Evolutionary conservation across 805 yeast genomes (phyloP).

Genomic region (Wickerhamiella kurtzmanii): DNA sequence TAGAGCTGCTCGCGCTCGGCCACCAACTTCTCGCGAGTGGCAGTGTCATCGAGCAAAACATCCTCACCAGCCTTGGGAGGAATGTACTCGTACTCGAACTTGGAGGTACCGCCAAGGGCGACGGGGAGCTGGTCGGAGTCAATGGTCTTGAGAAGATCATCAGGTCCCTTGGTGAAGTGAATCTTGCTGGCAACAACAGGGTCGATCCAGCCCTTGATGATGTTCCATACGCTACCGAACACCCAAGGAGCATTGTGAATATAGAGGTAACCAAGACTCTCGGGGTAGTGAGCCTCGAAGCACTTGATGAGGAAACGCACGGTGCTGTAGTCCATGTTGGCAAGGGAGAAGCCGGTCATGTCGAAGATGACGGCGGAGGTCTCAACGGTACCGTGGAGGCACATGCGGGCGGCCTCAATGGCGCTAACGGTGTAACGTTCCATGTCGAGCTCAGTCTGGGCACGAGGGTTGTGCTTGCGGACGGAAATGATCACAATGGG

Average conservation of each 20-base stretch:
- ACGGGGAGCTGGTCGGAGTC: conserved; percentile 48
- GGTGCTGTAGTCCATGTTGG: conserved; percentile 86
- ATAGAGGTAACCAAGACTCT: conserved; percentile 68
- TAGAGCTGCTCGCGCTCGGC: conserved; percentile 43
- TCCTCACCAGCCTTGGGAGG: conserved; percentile 51
- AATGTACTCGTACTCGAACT: conserved; percentile 43
- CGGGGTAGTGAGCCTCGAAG: conserved; percentile 95
- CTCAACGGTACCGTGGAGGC: conserved; percentile 61
- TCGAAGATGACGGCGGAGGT: conserved; percentile 79
- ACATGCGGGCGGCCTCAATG: conserved; percentile 72
- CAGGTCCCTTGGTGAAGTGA: conserved; percentile 56
- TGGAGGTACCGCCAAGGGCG: conserved; percentile 62
- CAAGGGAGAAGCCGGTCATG: conserved; percentile 68
- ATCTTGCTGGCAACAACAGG: conserved; percentile 93
- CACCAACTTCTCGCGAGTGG: conserved; percentile 32
- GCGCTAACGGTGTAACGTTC: conserved; percentile 60
- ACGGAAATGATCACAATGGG: conserved; percentile 79
- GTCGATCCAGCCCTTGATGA: conserved; percentile 86
- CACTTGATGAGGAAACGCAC: conserved; percentile 80
- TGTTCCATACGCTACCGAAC: conserved; percentile 86
- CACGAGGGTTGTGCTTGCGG: conserved; percentile 54
- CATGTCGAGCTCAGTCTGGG: conserved; percentile 56
- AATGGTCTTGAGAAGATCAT: conserved; percentile 55
- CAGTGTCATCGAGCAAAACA: conserved; percentile 32
- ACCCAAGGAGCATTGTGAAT: conserved; percentile 97